Base-by-base conservation (phyloP, 306 rosid genomes). In the Gastrolobium bilobum region DNA sequence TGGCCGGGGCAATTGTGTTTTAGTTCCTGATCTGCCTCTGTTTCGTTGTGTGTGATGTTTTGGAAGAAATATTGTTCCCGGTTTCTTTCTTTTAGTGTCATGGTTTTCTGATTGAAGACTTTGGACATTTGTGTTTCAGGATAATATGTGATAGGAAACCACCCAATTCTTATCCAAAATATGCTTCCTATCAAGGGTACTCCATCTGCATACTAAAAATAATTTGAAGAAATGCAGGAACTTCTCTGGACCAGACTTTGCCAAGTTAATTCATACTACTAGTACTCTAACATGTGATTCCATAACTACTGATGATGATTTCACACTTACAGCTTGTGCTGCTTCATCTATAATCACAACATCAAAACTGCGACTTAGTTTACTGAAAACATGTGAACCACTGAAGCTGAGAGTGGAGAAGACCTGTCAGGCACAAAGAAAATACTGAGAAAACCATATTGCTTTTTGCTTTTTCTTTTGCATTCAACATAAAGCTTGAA, bases 291-390 rank as follows among this genome's bases (percentile, higher is more conserved):
- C 63, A 78, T 7, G 26, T 74, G 39, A 78, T 37, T 63, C 56
- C 2, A 31, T 43, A 62, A 69, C 73, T 73, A 47, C 64, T 9
- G 53, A 71, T 62, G 46, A 69, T 29, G 44, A 66, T 40, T 60
- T 71, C 7, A 39, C 61, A 83, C 99, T 91, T 88, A 94, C 99
- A 83, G 99, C 97, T 84, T 94, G 99, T 66, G 97, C 99, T 79
- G 99, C 97, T 88, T 94, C 97, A 69, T 94, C 99, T 89, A 94
- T 94, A 68, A 94, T 91, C 54, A 94, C 97, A 76, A 91, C 97
- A 79, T 94, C 99, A 86, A 94, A 94, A 65, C 89, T 87, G 47
- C 93, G 93, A 82, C 83, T 88, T 79, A 87, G 89, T 88, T 88
- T 92, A 84, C 93, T 88, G 86, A 88, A 94, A 67, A 88, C 54